phyloP scores from a whole-genome alignment of 129 eudicot species.

The Erigeron canadensis region DNA sequence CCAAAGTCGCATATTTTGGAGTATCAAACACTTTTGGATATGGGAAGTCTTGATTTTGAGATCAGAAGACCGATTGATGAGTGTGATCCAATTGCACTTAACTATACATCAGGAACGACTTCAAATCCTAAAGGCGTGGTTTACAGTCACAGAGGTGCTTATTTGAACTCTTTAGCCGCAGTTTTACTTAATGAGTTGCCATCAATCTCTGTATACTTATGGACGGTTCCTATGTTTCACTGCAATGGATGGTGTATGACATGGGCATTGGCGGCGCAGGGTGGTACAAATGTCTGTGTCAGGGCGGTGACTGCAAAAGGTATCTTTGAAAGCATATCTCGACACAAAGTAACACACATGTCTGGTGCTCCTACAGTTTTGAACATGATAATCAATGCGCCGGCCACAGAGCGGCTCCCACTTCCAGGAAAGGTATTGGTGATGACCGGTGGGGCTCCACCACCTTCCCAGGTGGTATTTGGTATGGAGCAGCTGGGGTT shows the following conservation, averaged over 20 bases:
- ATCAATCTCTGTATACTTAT: constrained; percentile 33
- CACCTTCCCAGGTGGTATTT: constrained; percentile 41
- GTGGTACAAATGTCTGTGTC: constrained; percentile 42
- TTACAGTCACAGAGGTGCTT: constrained; percentile 46
- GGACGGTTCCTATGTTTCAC: constrained; percentile 49
- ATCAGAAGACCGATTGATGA: constrained; percentile 31
- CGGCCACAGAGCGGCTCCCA: constrained; percentile 13
- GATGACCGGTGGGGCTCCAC: constrained; percentile 49
- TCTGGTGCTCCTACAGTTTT: constrained; percentile 44
- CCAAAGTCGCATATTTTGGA: not conserved
- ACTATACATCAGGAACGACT: constrained; percentile 47
- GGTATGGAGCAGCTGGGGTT: constrained; percentile 43
- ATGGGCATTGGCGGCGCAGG: constrained; percentile 44
- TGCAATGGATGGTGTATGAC: constrained; percentile 48
- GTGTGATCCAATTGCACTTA: constrained; percentile 42
- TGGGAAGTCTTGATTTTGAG: constrained; percentile 34
- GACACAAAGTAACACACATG: constrained; percentile 41
- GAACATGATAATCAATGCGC: constrained; percentile 35
- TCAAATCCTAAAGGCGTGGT: constrained; percentile 44
- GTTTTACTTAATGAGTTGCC: constrained; percentile 26
- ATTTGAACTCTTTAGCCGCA: constrained; percentile 33
- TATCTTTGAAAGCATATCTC: constrained; percentile 20
- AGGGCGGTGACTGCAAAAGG: constrained; percentile 32
- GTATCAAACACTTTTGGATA: constrained; percentile 30
- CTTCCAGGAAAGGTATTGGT: constrained; percentile 36